phyloP scores from a whole-genome alignment of 805 yeast species.

The Myxozyma mucilagina region DNA sequence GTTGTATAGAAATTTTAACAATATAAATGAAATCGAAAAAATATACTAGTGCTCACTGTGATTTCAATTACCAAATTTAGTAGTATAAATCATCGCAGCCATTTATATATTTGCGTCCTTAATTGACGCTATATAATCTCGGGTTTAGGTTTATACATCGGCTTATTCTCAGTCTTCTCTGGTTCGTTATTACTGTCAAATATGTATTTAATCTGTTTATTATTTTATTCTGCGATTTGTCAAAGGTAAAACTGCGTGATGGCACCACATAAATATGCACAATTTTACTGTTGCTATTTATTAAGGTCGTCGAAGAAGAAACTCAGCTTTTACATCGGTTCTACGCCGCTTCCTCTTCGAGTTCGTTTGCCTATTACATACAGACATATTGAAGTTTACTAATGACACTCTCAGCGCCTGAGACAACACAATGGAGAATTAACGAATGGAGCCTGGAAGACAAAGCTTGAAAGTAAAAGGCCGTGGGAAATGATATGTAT shows the following conservation, averaged over 20 bases:
- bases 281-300: slow-evolving; percentile 70
- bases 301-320: slow-evolving; percentile 60
- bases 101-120: too few relatives aligned
- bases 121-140: too few relatives aligned
- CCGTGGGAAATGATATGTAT: slow-evolving; percentile 73
- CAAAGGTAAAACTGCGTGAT: background rate
- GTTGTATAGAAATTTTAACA: too few relatives aligned
- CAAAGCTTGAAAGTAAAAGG: slow-evolving; percentile 56
- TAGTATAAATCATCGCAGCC: too few relatives aligned
- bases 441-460: slow-evolving; percentile 68
- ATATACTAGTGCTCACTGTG: too few relatives aligned
- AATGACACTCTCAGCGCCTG: slow-evolving; percentile 46
- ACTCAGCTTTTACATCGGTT: slow-evolving; percentile 70
- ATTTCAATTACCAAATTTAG: too few relatives aligned
- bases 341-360: slow-evolving; percentile 72
- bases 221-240: background rate
- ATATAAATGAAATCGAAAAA: too few relatives aligned
- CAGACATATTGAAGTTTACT: slow-evolving; percentile 5
- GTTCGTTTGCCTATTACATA: slow-evolving; percentile 19
- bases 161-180: too few relatives aligned
- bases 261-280: slow-evolving; percentile 16
- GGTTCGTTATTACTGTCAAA: too few relatives aligned
- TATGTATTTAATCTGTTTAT: background rate
- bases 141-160: too few relatives aligned
- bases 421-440: slow-evolving; percentile 79